These are phyloP conservation scores for Rhodotorula sp. DNA, from an alignment of 1,284 basidiomycete genomes.

Conservation along the genomic window DNA sequence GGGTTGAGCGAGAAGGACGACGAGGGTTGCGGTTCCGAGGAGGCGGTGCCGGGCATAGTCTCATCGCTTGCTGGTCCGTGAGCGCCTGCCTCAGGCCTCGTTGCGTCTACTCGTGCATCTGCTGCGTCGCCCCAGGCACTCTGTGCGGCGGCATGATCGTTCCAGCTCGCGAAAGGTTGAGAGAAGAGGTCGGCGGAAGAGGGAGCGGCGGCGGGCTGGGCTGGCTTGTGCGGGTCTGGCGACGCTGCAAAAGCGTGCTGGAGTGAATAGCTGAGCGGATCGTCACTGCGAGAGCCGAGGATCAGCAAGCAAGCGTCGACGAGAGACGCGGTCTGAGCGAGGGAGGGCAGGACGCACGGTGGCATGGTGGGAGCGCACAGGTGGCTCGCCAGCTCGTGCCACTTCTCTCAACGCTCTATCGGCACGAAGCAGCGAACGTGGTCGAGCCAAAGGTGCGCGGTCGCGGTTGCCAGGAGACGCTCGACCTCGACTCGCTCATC, in stretches of 20 bases:
- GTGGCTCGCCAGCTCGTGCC: too few species aligned
- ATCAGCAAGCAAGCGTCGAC: too few species aligned
- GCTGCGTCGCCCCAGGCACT: neutral
- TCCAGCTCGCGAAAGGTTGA: constrained; percentile 17
- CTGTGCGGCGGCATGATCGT: neutral
- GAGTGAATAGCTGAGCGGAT: neutral
- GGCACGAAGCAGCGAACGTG: neutral
- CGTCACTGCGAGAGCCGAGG: neutral
- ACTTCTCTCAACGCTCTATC: too few species aligned
- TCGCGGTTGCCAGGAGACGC: too few species aligned
- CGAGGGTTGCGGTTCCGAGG: neutral
- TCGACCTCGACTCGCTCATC: too few species aligned
- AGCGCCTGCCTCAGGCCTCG: neutral
- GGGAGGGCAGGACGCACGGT: neutral
- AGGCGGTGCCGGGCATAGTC: neutral
- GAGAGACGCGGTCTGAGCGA: neutral
- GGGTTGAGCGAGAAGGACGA: neutral
- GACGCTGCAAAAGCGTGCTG: neutral
- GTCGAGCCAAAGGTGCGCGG: too few species aligned
- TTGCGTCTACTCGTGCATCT: too few species aligned
- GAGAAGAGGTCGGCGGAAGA: constrained; percentile 16
- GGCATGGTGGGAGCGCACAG: neutral
- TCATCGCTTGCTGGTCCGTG: neutral
- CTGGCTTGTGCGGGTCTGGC: too few species aligned
- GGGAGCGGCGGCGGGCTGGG: neutral